phyloP scores from a whole-genome alignment of 768 basidiomycete genomes.

The Zangia roseola region DNA sequence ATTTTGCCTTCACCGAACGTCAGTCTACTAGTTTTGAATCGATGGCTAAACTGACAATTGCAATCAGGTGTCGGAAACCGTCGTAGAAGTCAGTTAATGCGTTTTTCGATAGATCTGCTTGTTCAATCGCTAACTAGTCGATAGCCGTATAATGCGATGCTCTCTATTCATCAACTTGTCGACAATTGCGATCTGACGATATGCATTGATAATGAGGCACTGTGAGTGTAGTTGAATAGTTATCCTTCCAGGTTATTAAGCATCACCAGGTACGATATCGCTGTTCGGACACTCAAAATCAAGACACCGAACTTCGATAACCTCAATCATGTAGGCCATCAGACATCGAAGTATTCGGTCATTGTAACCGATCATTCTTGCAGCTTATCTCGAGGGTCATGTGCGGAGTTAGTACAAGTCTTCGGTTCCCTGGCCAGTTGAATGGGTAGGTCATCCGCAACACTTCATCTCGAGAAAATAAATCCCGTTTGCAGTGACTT shows the following conservation, averaged over 20 bases:
- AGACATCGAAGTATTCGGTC: background rate
- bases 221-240: constrained; percentile 43
- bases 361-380: background rate
- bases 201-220: constrained; percentile 84
- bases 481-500: constrained; percentile 54
- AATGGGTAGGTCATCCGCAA: constrained; percentile 59
- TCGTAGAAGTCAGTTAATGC: constrained; percentile 45
- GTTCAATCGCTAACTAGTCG: constrained; percentile 17
- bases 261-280: constrained; percentile 64
- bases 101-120: background rate
- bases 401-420: constrained; percentile 90
- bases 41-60: constrained; percentile 10
- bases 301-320: constrained; percentile 61
- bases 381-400: constrained; percentile 85
- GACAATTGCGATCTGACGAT: constrained; percentile 84
- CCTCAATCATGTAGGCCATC: constrained; percentile 59
- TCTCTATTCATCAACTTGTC: constrained; percentile 86
- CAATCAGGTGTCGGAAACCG: constrained; percentile 43
- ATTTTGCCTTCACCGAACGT: constrained; percentile 58
- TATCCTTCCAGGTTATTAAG: background rate
- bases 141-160: constrained; percentile 79
- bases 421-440: constrained; percentile 91
- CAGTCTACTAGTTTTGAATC: constrained; percentile 7
- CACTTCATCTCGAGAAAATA: background rate
- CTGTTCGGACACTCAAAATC: constrained; percentile 61